Evolutionary conservation across 106 monocot genomes (phyloP).

Genomic region (Phalaenopsis aphrodite): DNA sequence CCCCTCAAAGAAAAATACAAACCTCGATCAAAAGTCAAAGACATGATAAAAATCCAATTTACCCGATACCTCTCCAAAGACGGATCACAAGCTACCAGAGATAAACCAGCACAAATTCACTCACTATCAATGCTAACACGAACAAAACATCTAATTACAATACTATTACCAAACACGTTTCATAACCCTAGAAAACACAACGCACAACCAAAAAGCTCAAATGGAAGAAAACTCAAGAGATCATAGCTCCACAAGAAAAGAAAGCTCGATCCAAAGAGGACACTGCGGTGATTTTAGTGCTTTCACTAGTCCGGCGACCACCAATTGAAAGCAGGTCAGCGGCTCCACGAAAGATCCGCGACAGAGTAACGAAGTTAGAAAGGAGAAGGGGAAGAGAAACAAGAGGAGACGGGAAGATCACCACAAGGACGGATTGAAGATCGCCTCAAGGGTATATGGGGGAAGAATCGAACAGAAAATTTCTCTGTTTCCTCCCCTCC

Average conservation of each 20-base stretch:
- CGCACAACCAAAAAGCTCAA: not conserved
- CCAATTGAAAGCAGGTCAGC: conserved; percentile 3
- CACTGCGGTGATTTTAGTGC: not conserved
- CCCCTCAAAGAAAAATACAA: not conserved
- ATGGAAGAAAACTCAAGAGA: not conserved
- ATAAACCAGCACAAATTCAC: not conserved
- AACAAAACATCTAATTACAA: not conserved
- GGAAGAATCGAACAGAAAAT: not conserved
- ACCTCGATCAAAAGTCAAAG: not conserved
- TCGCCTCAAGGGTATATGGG: not conserved
- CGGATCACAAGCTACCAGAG: not conserved
- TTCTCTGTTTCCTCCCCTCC: not conserved
- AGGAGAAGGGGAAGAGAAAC: not conserved
- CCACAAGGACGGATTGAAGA: not conserved
- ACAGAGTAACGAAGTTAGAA: not conserved
- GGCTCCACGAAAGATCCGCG: not conserved
- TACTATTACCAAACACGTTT: not conserved
- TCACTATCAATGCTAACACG: not conserved
- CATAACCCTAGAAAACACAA: not conserved
- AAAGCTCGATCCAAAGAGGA: conserved; percentile 7
- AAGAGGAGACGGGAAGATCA: not conserved
- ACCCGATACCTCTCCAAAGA: not conserved
- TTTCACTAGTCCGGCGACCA: not conserved
- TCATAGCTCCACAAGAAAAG: conserved; percentile 2
- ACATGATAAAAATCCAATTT: not conserved